A percentile compares a stretch with the other conserved stretches of the same genome.
Evolutionary conservation across 2,329 filamentous ascomycete genomes (phyloP).

Genomic region (Didymella lethalis): DNA sequence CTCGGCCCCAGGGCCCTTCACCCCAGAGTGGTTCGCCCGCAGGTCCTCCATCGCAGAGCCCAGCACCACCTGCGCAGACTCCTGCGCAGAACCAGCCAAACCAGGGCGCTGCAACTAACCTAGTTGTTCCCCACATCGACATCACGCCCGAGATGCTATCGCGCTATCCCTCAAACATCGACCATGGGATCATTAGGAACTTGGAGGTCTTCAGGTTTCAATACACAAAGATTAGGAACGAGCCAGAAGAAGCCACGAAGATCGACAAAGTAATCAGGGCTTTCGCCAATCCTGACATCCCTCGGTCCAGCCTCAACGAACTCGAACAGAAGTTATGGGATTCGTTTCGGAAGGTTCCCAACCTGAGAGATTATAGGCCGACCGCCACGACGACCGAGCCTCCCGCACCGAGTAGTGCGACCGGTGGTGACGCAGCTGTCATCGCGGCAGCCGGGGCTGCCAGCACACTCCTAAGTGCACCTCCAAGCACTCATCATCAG

Average conservation of each 20-base stretch:
- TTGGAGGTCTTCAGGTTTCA: constrained; percentile 46
- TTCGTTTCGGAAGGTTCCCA: constrained; percentile 36
- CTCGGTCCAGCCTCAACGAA: constrained; percentile 34
- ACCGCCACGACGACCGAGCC: constrained; percentile 13
- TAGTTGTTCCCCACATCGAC: constrained; percentile 12
- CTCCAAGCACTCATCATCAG: constrained; percentile 1
- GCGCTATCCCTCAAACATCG: constrained; percentile 41
- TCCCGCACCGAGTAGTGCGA: constrained; percentile 24
- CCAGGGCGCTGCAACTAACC: constrained; percentile 11
- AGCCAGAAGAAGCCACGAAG: constrained; percentile 39
- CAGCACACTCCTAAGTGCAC: constrained; percentile 20
- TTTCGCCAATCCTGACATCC: constrained; percentile 39
- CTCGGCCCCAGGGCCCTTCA: constrained; percentile 29
- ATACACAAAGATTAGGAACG: constrained; percentile 37
- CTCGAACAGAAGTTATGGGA: constrained; percentile 35
- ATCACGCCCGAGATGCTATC: constrained; percentile 35
- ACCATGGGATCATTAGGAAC: constrained; percentile 42
- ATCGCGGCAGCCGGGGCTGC: constrained; percentile 46
- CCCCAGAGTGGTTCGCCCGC: constrained; percentile 1
- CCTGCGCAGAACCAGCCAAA: constrained; percentile 10
- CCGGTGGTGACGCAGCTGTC: constrained; percentile 43
- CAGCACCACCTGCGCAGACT: constrained; percentile 18
- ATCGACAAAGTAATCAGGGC: constrained; percentile 47
- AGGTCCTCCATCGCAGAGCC: constrained; percentile 19
- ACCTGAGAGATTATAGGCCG: constrained; percentile 28